Conservation (phyloP, 768 basidiomycete species). For the Coprinopsis sp. region DNA sequence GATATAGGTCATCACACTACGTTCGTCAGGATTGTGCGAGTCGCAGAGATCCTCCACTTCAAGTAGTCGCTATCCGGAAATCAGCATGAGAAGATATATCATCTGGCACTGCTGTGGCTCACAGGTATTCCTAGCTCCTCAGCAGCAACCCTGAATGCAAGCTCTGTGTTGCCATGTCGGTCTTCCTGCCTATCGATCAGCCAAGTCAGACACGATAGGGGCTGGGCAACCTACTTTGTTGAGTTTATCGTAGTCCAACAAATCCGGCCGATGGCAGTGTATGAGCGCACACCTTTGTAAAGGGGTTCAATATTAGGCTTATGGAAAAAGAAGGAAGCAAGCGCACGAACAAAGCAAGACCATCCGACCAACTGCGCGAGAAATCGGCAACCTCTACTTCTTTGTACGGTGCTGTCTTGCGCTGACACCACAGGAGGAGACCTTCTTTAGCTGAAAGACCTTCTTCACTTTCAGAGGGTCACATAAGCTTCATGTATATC, state of each 20-base stretch:
- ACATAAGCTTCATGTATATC: constrained; percentile 7
- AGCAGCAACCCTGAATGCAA: constrained; percentile 86
- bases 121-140: constrained; percentile 90
- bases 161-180: constrained; percentile 74
- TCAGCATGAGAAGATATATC: too few relatives aligned
- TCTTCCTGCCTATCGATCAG: constrained; percentile 48
- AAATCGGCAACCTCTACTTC: constrained; percentile 96
- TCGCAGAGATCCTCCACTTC: constrained; percentile 97
- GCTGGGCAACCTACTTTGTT: constrained; percentile 69
- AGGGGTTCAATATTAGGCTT: constrained; percentile 7
- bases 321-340: constrained; percentile 4
- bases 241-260: constrained; percentile 83
- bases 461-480: constrained; percentile 68
- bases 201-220: neutral
- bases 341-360: constrained; percentile 80
- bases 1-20: constrained; percentile 97
- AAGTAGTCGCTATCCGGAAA: constrained; percentile 67
- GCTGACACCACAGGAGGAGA: constrained; percentile 94
- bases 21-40: constrained; percentile 84
- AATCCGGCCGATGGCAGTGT: constrained; percentile 94
- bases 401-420: constrained; percentile 87
- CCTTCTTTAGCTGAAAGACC: constrained; percentile 99
- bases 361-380: constrained; percentile 88
- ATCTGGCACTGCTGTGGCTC: too few relatives aligned
- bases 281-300: constrained; percentile 87